Evolutionary conservation across 1,139 yeast species (phyloP).

Genomic region (Ogataea hybrid): DNA sequence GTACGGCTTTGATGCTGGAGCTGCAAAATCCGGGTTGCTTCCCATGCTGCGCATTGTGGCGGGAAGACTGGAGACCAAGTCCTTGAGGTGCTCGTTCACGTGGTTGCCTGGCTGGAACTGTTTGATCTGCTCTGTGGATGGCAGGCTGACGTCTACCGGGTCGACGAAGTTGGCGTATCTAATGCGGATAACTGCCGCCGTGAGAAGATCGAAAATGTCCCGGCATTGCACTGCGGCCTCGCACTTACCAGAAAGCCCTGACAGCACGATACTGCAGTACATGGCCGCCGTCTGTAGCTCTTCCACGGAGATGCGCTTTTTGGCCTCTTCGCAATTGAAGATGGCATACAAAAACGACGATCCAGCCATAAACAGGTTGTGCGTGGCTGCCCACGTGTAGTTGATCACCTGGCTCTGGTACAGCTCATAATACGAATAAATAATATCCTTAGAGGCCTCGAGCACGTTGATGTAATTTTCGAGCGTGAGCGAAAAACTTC

Average conservation of each 20-base stretch:
- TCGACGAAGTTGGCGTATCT: slow-evolving; percentile 44
- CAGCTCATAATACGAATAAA: slow-evolving; percentile 59
- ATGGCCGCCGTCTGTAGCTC: slow-evolving; percentile 56
- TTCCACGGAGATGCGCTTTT: slow-evolving; percentile 44
- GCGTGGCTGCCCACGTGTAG: slow-evolving; percentile 93
- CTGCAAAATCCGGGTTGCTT: slow-evolving; percentile 1
- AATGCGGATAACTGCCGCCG: slow-evolving; percentile 68
- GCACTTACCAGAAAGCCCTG: slow-evolving; percentile 64
- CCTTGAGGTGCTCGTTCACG: slow-evolving; percentile 40
- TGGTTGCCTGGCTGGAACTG: slow-evolving; percentile 36
- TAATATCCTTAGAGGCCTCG: slow-evolving; percentile 64
- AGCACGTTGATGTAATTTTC: slow-evolving; percentile 58
- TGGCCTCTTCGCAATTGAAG: slow-evolving; percentile 60
- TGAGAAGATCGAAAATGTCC: slow-evolving; percentile 67
- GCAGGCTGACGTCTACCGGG: slow-evolving; percentile 22
- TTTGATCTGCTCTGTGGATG: slow-evolving; percentile 32
- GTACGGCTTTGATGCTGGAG: slow-evolving; percentile 17
- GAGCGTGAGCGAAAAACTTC: slow-evolving; percentile 51
- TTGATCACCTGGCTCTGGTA: slow-evolving; percentile 59
- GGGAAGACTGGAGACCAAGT: slow-evolving; percentile 38
- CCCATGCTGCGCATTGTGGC: slow-evolving; percentile 18
- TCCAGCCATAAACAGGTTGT: slow-evolving; percentile 85
- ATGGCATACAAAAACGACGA: slow-evolving; percentile 77
- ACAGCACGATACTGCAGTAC: slow-evolving; percentile 59
- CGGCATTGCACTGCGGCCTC: slow-evolving; percentile 76